Conservation (phyloP, 2,329 filamentous ascomycete genomes). For the Sphaerulina vaccinii region DNA sequence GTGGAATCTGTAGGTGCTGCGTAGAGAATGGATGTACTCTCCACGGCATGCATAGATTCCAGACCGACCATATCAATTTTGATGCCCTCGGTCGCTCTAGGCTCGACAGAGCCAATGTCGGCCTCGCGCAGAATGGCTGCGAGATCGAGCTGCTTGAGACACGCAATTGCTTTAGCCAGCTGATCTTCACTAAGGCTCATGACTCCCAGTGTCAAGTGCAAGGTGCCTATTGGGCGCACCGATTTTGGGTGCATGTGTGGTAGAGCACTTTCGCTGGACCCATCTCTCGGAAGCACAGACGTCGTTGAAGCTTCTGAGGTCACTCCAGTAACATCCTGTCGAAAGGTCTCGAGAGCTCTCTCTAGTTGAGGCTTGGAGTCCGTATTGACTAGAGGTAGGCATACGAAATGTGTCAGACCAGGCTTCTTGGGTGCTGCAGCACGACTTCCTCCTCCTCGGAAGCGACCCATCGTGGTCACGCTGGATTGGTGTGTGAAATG, state of each 20-base stretch:
- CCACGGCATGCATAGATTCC: slow-evolving; percentile 59
- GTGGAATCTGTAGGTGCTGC: slow-evolving; percentile 57
- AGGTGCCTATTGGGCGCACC: slow-evolving; percentile 71
- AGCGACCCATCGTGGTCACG: slow-evolving; percentile 2
- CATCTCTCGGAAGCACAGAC: background rate
- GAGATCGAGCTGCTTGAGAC: slow-evolving; percentile 36
- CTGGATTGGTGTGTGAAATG: background rate
- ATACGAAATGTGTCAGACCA: slow-evolving; percentile 71
- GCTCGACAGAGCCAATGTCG: background rate
- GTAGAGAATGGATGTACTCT: slow-evolving; percentile 64
- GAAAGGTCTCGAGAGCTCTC: slow-evolving; percentile 61
- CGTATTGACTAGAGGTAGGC: slow-evolving; percentile 67
- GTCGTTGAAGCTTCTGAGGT: background rate
- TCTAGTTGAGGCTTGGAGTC: slow-evolving; percentile 64
- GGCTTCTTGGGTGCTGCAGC: slow-evolving; percentile 39
- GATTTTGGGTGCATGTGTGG: slow-evolving; percentile 49
- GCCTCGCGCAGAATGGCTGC: slow-evolving; percentile 19
- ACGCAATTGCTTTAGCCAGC: slow-evolving; percentile 48
- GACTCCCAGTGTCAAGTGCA: slow-evolving; percentile 84
- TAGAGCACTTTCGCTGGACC: background rate
- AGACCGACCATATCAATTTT: slow-evolving; percentile 50
- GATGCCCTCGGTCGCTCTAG: slow-evolving; percentile 12
- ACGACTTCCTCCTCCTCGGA: slow-evolving; percentile 9
- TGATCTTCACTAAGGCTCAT: slow-evolving; percentile 66
- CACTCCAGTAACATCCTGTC: slow-evolving; percentile 49